A percentile compares a stretch with the other conserved stretches of the same genome.
These are phyloP conservation scores for Mytilinidion resinicola DNA, from an alignment of 495 filamentous ascomycete species.

Conservation along the genomic window DNA sequence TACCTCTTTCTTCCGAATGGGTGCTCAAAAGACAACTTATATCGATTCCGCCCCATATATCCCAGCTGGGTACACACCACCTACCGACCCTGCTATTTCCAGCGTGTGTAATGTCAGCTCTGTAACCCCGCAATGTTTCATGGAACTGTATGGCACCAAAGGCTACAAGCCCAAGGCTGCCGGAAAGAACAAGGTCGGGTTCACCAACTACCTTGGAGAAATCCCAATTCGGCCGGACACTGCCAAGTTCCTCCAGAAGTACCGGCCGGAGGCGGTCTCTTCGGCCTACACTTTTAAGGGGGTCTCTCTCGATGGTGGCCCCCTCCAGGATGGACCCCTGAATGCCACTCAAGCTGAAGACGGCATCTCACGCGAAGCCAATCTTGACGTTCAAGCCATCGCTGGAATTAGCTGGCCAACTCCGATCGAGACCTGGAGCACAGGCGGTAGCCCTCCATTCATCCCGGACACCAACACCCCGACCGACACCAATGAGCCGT, in stretches of 20 bases:
- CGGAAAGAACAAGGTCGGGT: constrained; percentile 42
- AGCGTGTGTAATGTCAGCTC: constrained; percentile 46
- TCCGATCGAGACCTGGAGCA: constrained; percentile 30
- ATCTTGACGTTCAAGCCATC: constrained; percentile 43
- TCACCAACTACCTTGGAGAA: constrained; percentile 48
- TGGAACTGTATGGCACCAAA: constrained; percentile 50
- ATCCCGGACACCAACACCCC: constrained; percentile 33
- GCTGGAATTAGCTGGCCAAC: constrained; percentile 33
- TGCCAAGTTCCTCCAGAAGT: constrained; percentile 44
- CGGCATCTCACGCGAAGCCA: constrained; percentile 37
- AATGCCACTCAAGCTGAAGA: constrained; percentile 28
- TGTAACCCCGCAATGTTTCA: constrained; percentile 49
- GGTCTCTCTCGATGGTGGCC: constrained; percentile 39
- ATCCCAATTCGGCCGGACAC: constrained; percentile 46
- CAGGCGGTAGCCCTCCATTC: constrained; percentile 36
- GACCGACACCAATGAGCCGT: constrained; percentile 37
- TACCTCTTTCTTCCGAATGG: constrained; percentile 50
- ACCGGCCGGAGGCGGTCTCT: constrained; percentile 43
- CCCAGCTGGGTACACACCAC: constrained; percentile 15
- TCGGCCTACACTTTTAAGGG: constrained; percentile 41
- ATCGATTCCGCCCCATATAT: constrained; percentile 4
- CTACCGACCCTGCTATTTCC: constrained; percentile 32
- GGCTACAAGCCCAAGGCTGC: constrained; percentile 42
- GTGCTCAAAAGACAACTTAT: constrained; percentile 9
- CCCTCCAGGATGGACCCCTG: constrained; percentile 36